phyloP scores from a whole-genome alignment of 2,329 filamentous ascomycete species.

The Venturia asperata region DNA sequence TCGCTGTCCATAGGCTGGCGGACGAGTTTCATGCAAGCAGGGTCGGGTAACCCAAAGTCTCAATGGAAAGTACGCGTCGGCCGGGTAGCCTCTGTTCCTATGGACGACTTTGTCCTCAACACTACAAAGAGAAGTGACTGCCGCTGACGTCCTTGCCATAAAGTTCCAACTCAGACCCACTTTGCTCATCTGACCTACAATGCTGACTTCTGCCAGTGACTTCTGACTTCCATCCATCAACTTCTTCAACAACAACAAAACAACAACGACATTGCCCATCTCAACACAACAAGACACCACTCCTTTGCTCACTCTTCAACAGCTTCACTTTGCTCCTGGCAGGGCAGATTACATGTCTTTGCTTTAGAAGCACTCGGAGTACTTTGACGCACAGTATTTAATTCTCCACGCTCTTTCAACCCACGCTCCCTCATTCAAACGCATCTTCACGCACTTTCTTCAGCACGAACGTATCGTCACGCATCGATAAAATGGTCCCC shows the following conservation, averaged over 20 bases:
- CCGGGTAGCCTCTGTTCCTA: not conserved
- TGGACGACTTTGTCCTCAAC: not conserved
- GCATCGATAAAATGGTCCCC: not conserved
- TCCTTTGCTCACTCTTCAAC: not conserved
- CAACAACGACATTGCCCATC: constrained; percentile 4
- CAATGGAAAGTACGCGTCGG: not conserved
- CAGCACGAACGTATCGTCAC: not conserved
- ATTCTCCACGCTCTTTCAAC: not conserved
- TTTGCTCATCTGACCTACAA: not conserved
- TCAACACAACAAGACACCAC: constrained; percentile 1
- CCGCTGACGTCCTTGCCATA: not conserved
- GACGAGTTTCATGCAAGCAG: not conserved
- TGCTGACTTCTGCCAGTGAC: not conserved
- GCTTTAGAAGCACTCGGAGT: not conserved
- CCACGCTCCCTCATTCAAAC: not conserved
- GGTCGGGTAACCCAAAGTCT: not conserved
- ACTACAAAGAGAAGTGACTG: not conserved
- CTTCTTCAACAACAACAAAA: not conserved
- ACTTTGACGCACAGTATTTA: not conserved
- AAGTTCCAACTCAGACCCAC: not conserved
- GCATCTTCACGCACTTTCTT: not conserved
- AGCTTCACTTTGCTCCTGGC: not conserved
- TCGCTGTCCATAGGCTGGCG: not conserved
- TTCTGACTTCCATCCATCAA: not conserved
- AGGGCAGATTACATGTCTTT: not conserved